These are phyloP conservation scores for Cytospora leucostoma DNA, from an alignment of 2,329 filamentous ascomycete species.

Conservation along the genomic window DNA sequence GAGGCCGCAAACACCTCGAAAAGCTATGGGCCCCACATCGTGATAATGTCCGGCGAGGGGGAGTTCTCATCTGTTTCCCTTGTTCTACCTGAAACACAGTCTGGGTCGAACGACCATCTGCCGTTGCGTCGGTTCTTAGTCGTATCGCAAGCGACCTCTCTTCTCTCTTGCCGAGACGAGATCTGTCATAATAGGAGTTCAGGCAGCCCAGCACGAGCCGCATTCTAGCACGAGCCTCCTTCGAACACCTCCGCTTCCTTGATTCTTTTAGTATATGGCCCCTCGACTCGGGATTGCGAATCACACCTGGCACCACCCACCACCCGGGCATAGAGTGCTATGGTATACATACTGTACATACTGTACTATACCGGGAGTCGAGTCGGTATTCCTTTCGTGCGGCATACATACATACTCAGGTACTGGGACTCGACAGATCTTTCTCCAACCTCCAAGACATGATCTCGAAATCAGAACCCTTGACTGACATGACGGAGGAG, in stretches of 20 bases:
- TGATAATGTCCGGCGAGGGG: slow-evolving; percentile 12
- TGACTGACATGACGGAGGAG: not conserved
- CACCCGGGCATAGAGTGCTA: too few relatives aligned
- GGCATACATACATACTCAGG: not conserved
- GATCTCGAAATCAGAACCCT: not conserved
- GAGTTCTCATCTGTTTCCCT: slow-evolving; percentile 5
- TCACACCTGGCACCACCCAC: slow-evolving; percentile 9
- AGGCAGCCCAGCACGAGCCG: not conserved
- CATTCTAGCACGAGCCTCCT: not conserved
- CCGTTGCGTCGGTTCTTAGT: not conserved
- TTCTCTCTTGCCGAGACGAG: slow-evolving; percentile 24
- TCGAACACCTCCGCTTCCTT: slow-evolving; percentile 7
- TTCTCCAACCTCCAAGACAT: not conserved
- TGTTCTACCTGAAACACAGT: slow-evolving; percentile 28
- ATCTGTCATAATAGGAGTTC: slow-evolving; percentile 23
- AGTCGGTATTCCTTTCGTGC: not conserved
- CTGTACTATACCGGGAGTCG: not conserved
- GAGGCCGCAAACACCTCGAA: not conserved
- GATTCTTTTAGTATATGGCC: slow-evolving; percentile 11
- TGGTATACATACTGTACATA: not conserved
- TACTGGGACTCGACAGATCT: not conserved
- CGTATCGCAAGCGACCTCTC: slow-evolving; percentile 17
- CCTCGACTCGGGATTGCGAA: slow-evolving; percentile 19
- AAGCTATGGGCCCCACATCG: slow-evolving; percentile 5
- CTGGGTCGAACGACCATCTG: slow-evolving; percentile 9